These are phyloP conservation scores for Delitschia confertaspora DNA, from an alignment of 495 filamentous ascomycete species.

Conservation along the genomic window DNA sequence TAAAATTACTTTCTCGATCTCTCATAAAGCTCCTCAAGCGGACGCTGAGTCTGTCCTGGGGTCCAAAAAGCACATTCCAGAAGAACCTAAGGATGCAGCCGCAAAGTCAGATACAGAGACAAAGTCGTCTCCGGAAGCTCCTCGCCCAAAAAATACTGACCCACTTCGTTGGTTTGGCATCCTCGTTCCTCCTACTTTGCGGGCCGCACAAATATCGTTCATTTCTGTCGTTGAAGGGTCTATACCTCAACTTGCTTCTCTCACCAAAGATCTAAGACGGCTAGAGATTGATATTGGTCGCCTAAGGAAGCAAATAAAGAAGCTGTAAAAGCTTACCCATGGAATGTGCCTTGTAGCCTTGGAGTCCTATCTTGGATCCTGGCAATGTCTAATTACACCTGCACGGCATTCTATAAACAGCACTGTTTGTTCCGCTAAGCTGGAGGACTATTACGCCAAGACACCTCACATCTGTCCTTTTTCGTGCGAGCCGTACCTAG, in stretches of 20 bases:
- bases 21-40: too few relatives aligned
- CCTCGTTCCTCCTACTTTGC: slow-evolving; percentile 37
- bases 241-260: slow-evolving; percentile 24
- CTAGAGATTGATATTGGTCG: slow-evolving; percentile 31
- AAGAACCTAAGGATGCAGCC: background rate
- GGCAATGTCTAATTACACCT: too few relatives aligned
- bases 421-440: too few relatives aligned
- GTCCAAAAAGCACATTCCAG: too few relatives aligned
- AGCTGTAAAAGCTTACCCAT: too few relatives aligned
- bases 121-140: background rate
- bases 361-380: too few relatives aligned
- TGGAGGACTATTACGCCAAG: too few relatives aligned
- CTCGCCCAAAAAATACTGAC: slow-evolving; percentile 28
- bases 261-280: slow-evolving; percentile 28
- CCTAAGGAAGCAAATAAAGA: slow-evolving; percentile 31
- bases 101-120: background rate
- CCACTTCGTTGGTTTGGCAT: slow-evolving; percentile 42
- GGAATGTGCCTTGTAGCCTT: background rate
- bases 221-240: slow-evolving; percentile 28
- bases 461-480: too few relatives aligned
- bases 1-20: too few relatives aligned
- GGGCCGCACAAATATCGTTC: slow-evolving; percentile 35
- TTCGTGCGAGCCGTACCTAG: too few relatives aligned
- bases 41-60: too few relatives aligned
- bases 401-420: too few relatives aligned